phyloP scores from a whole-genome alignment of 257 asterid species.

The Ophiorrhiza pumila region DNA sequence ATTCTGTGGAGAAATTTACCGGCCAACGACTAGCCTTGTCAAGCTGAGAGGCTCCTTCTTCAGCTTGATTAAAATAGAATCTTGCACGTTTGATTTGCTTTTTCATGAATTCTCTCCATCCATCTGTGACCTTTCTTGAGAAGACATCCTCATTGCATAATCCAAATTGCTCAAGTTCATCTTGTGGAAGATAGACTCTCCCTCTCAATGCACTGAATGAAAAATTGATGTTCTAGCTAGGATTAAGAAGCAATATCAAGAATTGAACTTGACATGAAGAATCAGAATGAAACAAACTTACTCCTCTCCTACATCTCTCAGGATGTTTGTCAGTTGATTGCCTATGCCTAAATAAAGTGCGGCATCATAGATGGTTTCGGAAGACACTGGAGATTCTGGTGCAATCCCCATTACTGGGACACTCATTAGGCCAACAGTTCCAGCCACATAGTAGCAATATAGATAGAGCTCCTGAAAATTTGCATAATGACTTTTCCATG shows the following conservation, averaged over 20 bases:
- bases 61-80: slow-evolving; percentile 66
- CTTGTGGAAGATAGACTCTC: slow-evolving; percentile 84
- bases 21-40: slow-evolving; percentile 87
- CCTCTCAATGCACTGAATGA: slow-evolving; percentile 61
- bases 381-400: slow-evolving; percentile 51
- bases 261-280: background rate
- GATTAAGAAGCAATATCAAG: background rate
- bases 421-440: slow-evolving; percentile 84
- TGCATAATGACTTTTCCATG: slow-evolving; percentile 50
- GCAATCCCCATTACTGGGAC: slow-evolving; percentile 90
- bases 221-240: background rate
- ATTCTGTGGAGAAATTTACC: slow-evolving; percentile 30
- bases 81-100: slow-evolving; percentile 74
- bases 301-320: slow-evolving; percentile 92
- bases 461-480: slow-evolving; percentile 61
- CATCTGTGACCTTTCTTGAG: slow-evolving; percentile 52
- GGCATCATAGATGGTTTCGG: slow-evolving; percentile 50
- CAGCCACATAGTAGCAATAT: slow-evolving; percentile 81
- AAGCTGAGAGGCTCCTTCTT: slow-evolving; percentile 76
- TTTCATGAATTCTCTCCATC: slow-evolving; percentile 79
- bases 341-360: slow-evolving; percentile 69
- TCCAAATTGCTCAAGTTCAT: slow-evolving; percentile 61
- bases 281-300: slow-evolving; percentile 24
- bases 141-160: slow-evolving; percentile 57
- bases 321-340: slow-evolving; percentile 71